Evolutionary conservation across 75 land plant genomes (phyloP), one percentile per base, ranked within the genome.

Genomic region (Ceratopteris richardii): DNA sequence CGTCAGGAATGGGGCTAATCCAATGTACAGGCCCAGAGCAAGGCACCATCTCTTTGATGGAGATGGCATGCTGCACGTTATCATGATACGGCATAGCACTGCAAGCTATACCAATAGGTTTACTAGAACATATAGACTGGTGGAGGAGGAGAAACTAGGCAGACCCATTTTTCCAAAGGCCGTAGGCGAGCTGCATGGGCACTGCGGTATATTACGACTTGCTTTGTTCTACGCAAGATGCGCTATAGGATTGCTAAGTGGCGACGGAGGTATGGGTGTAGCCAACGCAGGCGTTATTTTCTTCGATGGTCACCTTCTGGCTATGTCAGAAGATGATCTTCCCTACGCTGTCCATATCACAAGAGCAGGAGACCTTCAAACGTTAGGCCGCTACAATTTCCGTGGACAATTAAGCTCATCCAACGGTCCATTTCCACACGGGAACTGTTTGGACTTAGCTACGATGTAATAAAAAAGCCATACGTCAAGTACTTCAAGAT

Each of bases 321-420:
- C 92, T 51, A 76, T 90, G 82, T 87, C 84, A 0, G 96, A 90
- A 29, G 91, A 83, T 31, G 96, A 90, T 52, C 66, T 85, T 21
- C 92, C 92, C 0, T 87, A 87, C 68, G 84, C 72, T 14, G 74
- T 87, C 4, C 37, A 62, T 1, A 20, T 90, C 24, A 62, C 63
- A 0, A 26, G 42, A 16, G 29, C 41, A 25, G 82, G 87, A 14
- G 96, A 90, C 42, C 59, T 90, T 0, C 58, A 66, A 40, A 89
- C 91, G 0, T 61, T 71, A 0, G 83, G 77, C 1, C 58, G 86
- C 17, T 88, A 47, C 47, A 84, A 83, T 47, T 89, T 89, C 55
- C 54, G 60, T 16, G 95, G 84, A 10, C 85, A 85, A 68, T 69
- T 80, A 11, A 14, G 24, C n/a, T 68, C 61, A 46, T 5, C 84